phyloP scores from a whole-genome alignment of 306 rosid species.

The Crotalaria pallida region DNA sequence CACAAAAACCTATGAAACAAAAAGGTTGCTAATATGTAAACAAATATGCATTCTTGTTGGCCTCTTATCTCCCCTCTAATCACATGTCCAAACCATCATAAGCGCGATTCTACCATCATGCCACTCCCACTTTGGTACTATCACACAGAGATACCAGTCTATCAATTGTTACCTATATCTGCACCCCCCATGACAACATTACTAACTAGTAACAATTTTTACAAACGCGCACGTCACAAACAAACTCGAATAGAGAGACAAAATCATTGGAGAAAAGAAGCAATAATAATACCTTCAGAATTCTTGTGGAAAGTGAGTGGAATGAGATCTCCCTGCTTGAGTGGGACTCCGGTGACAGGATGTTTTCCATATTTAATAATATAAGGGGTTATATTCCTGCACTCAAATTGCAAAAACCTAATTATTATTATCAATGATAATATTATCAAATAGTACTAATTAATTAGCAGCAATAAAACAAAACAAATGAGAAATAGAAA shows the following conservation, averaged over 20 bases:
- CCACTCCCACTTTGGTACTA: no score
- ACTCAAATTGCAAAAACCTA: constrained; percentile 21
- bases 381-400: constrained; percentile 80
- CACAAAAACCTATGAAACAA: not conserved
- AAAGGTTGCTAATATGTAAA: not conserved
- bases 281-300: constrained; percentile 52
- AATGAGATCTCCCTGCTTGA: constrained; percentile 75
- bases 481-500: not conserved
- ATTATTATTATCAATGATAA: no score
- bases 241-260: not conserved
- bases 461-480: not conserved
- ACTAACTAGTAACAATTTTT: not conserved
- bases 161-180: not conserved
- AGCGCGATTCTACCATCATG: no score
- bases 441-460: no score
- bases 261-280: not conserved
- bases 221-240: not conserved
- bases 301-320: constrained; percentile 88
- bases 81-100: no score
- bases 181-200: not conserved
- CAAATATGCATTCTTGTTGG: no score
- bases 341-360: constrained; percentile 74
- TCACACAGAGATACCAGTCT: not conserved
- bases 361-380: constrained; percentile 77
- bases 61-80: no score